Percentiles rank a stretch among this genome's conserved stretches.
Conservation (phyloP, 2,329 filamentous ascomycete species). For the Akanthomyces uredinophilus region DNA sequence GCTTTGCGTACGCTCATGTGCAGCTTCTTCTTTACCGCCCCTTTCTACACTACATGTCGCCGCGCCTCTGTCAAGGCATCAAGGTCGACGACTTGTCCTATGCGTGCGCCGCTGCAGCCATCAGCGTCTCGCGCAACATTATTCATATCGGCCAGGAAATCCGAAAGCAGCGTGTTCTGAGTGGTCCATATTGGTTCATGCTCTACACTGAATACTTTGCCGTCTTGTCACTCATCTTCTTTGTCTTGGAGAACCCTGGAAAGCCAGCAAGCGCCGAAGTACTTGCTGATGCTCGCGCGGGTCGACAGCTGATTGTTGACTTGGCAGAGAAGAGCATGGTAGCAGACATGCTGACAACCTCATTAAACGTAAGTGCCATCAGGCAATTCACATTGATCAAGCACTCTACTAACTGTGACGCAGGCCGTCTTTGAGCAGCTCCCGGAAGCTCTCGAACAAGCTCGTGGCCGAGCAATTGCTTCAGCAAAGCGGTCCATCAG, state of each 20-base stretch:
- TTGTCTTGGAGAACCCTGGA: conserved; percentile 73
- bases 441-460: conserved; percentile 62
- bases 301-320: conserved; percentile 73
- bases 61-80: conserved; percentile 49
- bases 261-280: conserved; percentile 72
- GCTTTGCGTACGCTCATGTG: conserved; percentile 76
- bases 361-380: conserved; percentile 60
- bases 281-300: conserved; percentile 76
- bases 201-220: conserved; percentile 81
- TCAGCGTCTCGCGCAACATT: conserved; percentile 64
- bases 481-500: conserved; percentile 24
- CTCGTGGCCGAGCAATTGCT: conserved; percentile 30
- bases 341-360: conserved; percentile 76
- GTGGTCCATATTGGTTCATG: conserved; percentile 82
- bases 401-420: conserved; percentile 19
- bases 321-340: conserved; percentile 81
- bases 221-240: conserved; percentile 73
- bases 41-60: conserved; percentile 77
- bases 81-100: conserved; percentile 72
- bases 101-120: conserved; percentile 60
- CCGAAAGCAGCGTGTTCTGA: conserved; percentile 67
- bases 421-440: conserved; percentile 80
- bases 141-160: conserved; percentile 77
- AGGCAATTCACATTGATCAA: neutral
- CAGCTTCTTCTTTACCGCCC: conserved; percentile 79